Base-by-base conservation (phyloP, 2,329 filamentous ascomycete species). In the Paraphaeosphaeria sporulosa region DNA sequence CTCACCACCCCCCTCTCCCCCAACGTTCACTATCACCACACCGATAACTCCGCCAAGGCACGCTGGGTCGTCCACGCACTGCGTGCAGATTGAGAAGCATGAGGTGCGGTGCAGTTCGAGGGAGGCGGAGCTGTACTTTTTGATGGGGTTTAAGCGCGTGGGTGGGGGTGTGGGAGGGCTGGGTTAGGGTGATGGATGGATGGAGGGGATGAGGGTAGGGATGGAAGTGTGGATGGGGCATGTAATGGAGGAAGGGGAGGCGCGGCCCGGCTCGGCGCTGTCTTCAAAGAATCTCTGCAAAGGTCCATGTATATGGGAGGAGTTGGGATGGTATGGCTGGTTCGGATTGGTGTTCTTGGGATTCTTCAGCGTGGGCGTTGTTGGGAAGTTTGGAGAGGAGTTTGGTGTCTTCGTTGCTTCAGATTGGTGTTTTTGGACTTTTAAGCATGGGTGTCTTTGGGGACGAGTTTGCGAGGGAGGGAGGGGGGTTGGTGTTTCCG, bases 101-200 rank as follows among this genome's bases (percentile, higher is more conserved):
- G 44, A 58, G 1, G 19, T 66, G 6, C 59, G 55, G 4, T 68
- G 63, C 43, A 47, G 63, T 0, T 42, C 58, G 4, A 62, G 66
- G 6, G 71, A 73, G 19, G 71, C 71, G 17, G 64, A 70, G 48
- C 47, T 73, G 46, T 70, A 65, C 27, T 73, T 73, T 44, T 49
- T 72, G 9, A 63, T 73, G 61, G 71, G 71, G 17, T 72, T 73
- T 38, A 67, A 58, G 58, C 56, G 56, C 10, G 17, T 36, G 32
- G 62, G 55, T 21, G 38, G 64, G 5, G 63, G 58, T 57, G 49
- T 60, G 48, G 54, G 62, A 51, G 63, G 67, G 48, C 49, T 70
- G 55, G 65, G 65, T 12, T 69, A 48, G 23, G 23, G 27, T 15
- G 27, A 8, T 32, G 30, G 30, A 9, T 9, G 30, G 30, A 32